These are phyloP conservation scores for Boehmeria nivea DNA, from an alignment of 306 rosid genomes.

Conservation along the genomic window DNA sequence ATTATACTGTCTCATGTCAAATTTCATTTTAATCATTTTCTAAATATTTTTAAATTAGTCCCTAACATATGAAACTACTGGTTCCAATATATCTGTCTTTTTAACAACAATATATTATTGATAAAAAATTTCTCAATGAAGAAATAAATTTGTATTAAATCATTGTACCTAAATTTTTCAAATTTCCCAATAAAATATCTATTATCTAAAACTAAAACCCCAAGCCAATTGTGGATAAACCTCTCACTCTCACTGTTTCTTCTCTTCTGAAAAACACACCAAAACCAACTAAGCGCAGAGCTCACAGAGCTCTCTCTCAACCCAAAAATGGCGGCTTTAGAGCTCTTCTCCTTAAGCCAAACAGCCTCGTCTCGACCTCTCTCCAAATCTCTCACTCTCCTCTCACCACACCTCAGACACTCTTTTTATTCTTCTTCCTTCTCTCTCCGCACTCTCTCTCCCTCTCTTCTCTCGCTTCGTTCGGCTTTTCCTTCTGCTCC, in stretches of 20 bases:
- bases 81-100: no score
- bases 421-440: conserved; percentile 2
- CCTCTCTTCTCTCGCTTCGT: conserved; percentile 1
- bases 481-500: conserved; percentile 14
- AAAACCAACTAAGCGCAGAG: not conserved
- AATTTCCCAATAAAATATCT: no score
- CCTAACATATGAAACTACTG: no score
- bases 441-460: conserved; percentile 6
- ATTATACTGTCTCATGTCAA: no score
- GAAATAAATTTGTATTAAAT: not conserved
- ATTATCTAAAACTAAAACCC: no score
- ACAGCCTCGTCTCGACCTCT: not conserved
- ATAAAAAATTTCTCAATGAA: no score
- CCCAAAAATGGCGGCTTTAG: conserved; percentile 14
- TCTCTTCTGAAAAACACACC: not conserved
- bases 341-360: conserved; percentile 5
- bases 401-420: conserved; percentile 10
- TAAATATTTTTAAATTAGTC: no score
- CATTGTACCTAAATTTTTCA: no score
- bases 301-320: not conserved
- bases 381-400: conserved; percentile 15
- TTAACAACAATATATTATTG: no score
- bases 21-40: no score
- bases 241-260: not conserved
- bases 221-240: conserved; percentile 12